Percentiles rank a stretch among this genome's conserved stretches.
These are phyloP conservation scores for Rhodosporidiobolus sp. DNA, from an alignment of 768 basidiomycete genomes.

Conservation along the genomic window DNA sequence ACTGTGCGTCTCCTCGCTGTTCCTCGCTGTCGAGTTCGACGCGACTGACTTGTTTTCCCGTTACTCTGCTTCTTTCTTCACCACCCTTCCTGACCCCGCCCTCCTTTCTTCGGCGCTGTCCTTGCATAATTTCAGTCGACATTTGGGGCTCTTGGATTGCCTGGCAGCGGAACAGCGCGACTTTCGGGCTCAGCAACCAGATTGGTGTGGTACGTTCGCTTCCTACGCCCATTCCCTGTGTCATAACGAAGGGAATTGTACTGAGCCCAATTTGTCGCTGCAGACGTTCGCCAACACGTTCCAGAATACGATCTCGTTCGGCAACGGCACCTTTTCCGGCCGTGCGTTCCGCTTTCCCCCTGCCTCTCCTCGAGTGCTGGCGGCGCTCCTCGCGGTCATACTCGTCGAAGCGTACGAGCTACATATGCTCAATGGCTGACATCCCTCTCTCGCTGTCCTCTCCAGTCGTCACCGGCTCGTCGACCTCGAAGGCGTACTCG, in stretches of 20 bases:
- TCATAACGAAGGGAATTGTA: too few relatives aligned
- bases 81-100: accelerated
- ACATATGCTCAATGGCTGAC: too few relatives aligned
- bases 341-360: too few relatives aligned
- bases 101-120: too few relatives aligned
- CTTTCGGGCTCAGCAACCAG: constrained; percentile 13
- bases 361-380: too few relatives aligned
- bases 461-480: constrained; percentile 25
- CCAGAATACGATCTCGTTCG: constrained; percentile 23
- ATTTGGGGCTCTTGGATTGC: constrained; percentile 13
- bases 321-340: constrained; percentile 24
- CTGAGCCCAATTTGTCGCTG: too few relatives aligned
- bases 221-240: background rate
- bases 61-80: background rate
- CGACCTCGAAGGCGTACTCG: constrained; percentile 13
- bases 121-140: background rate
- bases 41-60: too few relatives aligned
- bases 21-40: too few relatives aligned
- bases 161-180: constrained; percentile 21
- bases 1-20: background rate
- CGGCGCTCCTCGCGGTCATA: too few relatives aligned
- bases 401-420: too few relatives aligned
- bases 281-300: constrained; percentile 21
- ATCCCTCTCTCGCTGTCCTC: too few relatives aligned
- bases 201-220: background rate